Evolutionary conservation across 345 rosid species (phyloP).

Genomic region (Acer campestre): DNA sequence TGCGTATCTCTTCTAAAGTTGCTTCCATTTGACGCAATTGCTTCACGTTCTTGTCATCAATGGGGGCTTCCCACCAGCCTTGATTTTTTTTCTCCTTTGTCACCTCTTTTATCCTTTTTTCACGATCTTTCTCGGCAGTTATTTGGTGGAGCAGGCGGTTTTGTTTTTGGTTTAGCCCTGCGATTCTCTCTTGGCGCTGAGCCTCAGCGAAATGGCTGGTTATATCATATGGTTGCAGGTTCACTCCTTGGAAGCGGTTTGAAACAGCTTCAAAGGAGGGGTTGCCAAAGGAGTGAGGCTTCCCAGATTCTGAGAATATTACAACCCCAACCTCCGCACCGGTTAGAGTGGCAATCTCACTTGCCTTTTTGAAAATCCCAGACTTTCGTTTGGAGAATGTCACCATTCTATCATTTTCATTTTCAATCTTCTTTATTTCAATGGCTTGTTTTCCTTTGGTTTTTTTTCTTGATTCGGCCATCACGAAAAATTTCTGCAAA

Average conservation of each 20-base stretch:
- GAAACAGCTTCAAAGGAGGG: constrained; percentile 20
- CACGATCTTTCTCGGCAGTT: constrained; percentile 17
- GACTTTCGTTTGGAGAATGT: constrained; percentile 42
- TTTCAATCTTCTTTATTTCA: constrained; percentile 26
- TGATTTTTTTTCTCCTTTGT: background rate
- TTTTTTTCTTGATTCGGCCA: background rate
- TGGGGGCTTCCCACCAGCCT: constrained; percentile 26
- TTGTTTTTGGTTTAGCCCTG: constrained; percentile 10
- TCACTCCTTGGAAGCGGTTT: constrained; percentile 18
- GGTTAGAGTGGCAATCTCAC: constrained; percentile 33
- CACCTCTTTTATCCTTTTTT: background rate
- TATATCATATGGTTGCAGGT: background rate
- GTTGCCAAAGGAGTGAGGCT: constrained; percentile 13
- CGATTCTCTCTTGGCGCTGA: constrained; percentile 21
- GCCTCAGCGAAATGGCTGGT: constrained; percentile 29
- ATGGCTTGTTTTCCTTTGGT: constrained; percentile 32
- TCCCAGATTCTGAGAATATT: constrained; percentile 35
- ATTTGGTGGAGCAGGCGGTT: constrained; percentile 5
- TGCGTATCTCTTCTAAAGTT: background rate
- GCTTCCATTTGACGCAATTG: background rate
- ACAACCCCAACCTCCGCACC: constrained; percentile 28
- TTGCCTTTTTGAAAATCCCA: constrained; percentile 41
- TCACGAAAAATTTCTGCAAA: no score
- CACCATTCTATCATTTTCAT: constrained; percentile 23
- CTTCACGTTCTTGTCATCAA: constrained; percentile 9